Percentiles rank a stretch among this genome's conserved stretches.
Conservation (phyloP, 352 stramenopile genomes). For the Phytopythium litorale region DNA sequence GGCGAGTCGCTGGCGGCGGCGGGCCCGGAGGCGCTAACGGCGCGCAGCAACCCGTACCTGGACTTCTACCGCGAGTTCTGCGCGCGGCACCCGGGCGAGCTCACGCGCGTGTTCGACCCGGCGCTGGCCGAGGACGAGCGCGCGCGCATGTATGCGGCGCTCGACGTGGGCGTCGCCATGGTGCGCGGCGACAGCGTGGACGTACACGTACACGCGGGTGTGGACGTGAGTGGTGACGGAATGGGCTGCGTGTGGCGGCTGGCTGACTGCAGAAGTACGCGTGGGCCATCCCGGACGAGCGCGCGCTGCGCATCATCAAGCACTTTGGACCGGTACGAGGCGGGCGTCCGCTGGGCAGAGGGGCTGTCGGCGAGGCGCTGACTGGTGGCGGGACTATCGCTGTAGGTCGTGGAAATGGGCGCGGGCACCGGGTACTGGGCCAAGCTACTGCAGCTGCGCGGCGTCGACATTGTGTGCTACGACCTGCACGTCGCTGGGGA, state of each 20-base stretch:
- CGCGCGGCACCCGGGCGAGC: slow-evolving; percentile 44
- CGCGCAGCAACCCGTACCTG: slow-evolving; percentile 79
- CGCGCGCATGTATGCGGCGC: slow-evolving; percentile 58
- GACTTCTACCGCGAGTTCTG: slow-evolving; percentile 74
- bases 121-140: slow-evolving; percentile 61
- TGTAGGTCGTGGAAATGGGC: slow-evolving; percentile 89
- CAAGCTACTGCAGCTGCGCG: slow-evolving; percentile 63
- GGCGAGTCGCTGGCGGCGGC: slow-evolving; percentile 9
- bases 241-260: neutral
- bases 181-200: slow-evolving; percentile 19
- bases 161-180: slow-evolving; percentile 81
- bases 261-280: slow-evolving; percentile 68
- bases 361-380: neutral
- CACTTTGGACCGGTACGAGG: slow-evolving; percentile 77
- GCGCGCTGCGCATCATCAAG: slow-evolving; percentile 87
- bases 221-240: neutral
- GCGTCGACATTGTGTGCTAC: slow-evolving; percentile 85
- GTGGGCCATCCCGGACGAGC: slow-evolving; percentile 90
- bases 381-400: slow-evolving; percentile 8
- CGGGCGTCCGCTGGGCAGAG: too few relatives aligned
- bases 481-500: slow-evolving; percentile 75
- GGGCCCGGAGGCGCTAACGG: slow-evolving; percentile 37
- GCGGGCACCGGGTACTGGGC: slow-evolving; percentile 90
- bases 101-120: slow-evolving; percentile 72
- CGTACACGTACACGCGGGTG: too few relatives aligned